Percentiles rank a stretch among this genome's conserved stretches.
Conservation (phyloP, 148 eudicot genomes). For the Nyssa sinensis region DNA sequence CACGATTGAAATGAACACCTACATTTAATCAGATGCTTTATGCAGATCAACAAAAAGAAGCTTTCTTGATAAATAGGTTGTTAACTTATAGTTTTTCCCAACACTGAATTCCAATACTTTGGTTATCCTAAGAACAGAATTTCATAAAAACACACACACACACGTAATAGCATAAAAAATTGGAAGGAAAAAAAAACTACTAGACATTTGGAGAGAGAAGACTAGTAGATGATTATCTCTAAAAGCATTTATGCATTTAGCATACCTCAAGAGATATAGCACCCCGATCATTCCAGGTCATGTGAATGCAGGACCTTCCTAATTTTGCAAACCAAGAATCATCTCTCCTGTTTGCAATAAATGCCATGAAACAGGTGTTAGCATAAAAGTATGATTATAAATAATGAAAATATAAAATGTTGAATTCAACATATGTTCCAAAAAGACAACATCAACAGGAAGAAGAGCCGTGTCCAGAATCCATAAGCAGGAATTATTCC, state of each 20-base stretch:
- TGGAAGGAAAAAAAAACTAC: not conserved
- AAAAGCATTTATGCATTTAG: conserved; percentile 5
- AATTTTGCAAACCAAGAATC: conserved; percentile 91
- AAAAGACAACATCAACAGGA: not conserved
- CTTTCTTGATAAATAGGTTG: not conserved
- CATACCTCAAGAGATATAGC: conserved; percentile 96
- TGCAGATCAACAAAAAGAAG: not conserved
- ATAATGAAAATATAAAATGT: no score
- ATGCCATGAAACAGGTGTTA: conserved; percentile 9
- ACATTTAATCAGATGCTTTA: not conserved
- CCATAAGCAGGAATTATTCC: not conserved
- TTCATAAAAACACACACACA: not conserved
- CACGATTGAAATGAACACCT: not conserved
- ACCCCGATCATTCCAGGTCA: conserved; percentile 93
- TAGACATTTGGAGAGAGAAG: not conserved
- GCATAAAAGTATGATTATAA: conserved; percentile 10
- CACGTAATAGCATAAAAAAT: not conserved
- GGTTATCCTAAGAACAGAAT: not conserved
- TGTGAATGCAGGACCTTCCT: conserved; percentile 89
- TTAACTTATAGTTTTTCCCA: not conserved
- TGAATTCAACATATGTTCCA: not conserved
- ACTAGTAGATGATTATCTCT: not conserved
- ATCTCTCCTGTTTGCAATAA: conserved; percentile 56
- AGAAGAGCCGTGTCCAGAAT: not conserved
- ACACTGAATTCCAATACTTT: not conserved